Evolutionary conservation across 2,329 filamentous ascomycete species (phyloP).

Genomic region (Fusarium pseudoanthophilum): DNA sequence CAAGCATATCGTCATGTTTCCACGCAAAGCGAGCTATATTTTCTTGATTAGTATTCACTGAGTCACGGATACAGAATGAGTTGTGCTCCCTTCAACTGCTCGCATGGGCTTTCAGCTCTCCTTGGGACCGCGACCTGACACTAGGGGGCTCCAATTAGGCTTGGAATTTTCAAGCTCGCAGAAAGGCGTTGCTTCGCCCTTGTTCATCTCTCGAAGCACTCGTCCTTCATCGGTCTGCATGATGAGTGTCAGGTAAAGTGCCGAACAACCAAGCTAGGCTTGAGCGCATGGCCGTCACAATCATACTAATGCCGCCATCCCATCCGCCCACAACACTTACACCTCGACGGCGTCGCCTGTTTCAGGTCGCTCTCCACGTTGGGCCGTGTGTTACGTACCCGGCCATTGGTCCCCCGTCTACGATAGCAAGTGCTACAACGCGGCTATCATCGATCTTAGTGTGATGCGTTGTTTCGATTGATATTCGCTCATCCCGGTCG

Average conservation of each 20-base stretch:
- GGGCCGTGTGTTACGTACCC: conserved; percentile 34
- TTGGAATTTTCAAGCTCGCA: not conserved
- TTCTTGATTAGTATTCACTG: not conserved
- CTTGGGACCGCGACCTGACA: conserved; percentile 19
- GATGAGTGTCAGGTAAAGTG: conserved; percentile 9
- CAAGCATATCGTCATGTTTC: not conserved
- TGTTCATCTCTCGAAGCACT: conserved; percentile 8
- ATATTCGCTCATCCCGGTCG: conserved; percentile 26
- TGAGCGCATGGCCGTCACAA: conserved; percentile 15
- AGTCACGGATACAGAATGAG: not conserved
- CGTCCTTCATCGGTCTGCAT: not conserved
- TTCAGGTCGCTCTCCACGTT: conserved; percentile 42
- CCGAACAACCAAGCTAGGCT: conserved; percentile 1
- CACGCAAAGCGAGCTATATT: not conserved
- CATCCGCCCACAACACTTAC: conserved; percentile 18
- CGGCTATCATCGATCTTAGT: conserved; percentile 34
- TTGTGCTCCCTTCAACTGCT: not conserved
- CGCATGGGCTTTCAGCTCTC: not conserved
- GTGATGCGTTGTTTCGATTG: conserved; percentile 21
- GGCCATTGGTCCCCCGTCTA: not conserved
- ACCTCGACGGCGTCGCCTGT: conserved; percentile 34
- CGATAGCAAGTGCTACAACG: conserved; percentile 5
- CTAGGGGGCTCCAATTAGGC: not conserved
- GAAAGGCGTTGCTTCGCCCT: conserved; percentile 8
- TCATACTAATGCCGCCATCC: conserved; percentile 17